Conservation (phyloP, 331 rosid genomes). For the Rhamnella rubrinervis region DNA sequence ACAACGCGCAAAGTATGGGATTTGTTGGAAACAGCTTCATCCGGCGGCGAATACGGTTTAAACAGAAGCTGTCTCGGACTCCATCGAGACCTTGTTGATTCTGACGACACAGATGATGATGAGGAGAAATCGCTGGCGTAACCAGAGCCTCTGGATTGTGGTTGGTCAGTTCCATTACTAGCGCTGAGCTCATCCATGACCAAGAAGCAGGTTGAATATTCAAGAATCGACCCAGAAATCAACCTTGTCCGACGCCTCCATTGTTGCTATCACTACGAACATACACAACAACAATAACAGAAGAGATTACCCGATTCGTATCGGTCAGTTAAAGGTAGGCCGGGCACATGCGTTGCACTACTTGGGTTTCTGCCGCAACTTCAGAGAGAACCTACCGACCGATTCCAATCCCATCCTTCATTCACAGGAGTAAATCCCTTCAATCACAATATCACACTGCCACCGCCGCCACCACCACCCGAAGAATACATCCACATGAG, state of each 20-base stretch:
- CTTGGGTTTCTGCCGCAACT: slow-evolving; percentile 12
- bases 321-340: slow-evolving; percentile 17
- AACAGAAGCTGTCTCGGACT: slow-evolving; percentile 59
- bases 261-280: background rate
- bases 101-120: slow-evolving; percentile 24
- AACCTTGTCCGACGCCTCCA: slow-evolving; percentile 41
- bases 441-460: slow-evolving; percentile 15
- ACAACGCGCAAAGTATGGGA: slow-evolving; percentile 49
- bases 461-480: slow-evolving; percentile 19
- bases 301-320: background rate
- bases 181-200: slow-evolving; percentile 75
- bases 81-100: slow-evolving; percentile 45
- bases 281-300: slow-evolving; percentile 19
- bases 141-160: slow-evolving; percentile 33
- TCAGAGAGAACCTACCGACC: slow-evolving; percentile 38
- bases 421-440: slow-evolving; percentile 18
- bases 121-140: slow-evolving; percentile 8
- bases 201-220: slow-evolving; percentile 37
- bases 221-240: slow-evolving; percentile 39
- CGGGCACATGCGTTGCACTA: slow-evolving; percentile 12
- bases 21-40: slow-evolving; percentile 39
- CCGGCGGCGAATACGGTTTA: slow-evolving; percentile 44
- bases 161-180: slow-evolving; percentile 46
- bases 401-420: slow-evolving; percentile 65
- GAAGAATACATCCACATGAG: slow-evolving; percentile 23